Percentiles rank a stretch among this genome's conserved stretches.
Conservation (phyloP, 2,329 filamentous ascomycete species). For the Aspergillus sclerotialis region DNA sequence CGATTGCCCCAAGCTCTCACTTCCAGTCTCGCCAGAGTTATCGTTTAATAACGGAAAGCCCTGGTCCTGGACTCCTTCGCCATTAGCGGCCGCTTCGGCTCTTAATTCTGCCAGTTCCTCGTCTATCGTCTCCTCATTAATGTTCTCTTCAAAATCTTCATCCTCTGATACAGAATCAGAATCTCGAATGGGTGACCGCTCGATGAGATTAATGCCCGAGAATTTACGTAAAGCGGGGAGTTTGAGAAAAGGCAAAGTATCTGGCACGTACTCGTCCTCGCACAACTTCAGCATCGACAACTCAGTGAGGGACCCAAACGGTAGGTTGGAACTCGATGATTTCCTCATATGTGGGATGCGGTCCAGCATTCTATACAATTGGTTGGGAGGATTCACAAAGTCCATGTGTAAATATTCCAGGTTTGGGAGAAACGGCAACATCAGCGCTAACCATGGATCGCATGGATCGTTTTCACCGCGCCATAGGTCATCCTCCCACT, state of each 20-base stretch:
- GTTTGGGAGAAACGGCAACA: neutral
- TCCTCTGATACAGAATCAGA: too few relatives aligned
- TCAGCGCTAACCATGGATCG: neutral
- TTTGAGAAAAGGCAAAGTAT: neutral
- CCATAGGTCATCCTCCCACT: neutral
- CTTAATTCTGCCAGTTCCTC: too few relatives aligned
- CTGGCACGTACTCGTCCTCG: neutral
- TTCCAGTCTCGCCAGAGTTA: too few relatives aligned
- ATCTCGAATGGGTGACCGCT: too few relatives aligned
- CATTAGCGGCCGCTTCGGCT: too few relatives aligned
- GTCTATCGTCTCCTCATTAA: too few relatives aligned
- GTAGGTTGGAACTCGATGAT: neutral
- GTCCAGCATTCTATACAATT: neutral
- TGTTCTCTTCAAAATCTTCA: too few relatives aligned
- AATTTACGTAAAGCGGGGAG: neutral
- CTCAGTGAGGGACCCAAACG: neutral
- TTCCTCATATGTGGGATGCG: neutral
- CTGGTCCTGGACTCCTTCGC: too few relatives aligned
- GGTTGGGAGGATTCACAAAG: neutral
- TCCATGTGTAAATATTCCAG: neutral
- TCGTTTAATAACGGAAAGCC: too few relatives aligned
- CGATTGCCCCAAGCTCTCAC: too few relatives aligned
- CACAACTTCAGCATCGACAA: too few relatives aligned
- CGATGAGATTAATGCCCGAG: neutral
- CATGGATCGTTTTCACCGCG: neutral